These are phyloP conservation scores for Phaeophleospora eucalypticola DNA, from an alignment of 2,329 filamentous ascomycete genomes.

Conservation along the genomic window DNA sequence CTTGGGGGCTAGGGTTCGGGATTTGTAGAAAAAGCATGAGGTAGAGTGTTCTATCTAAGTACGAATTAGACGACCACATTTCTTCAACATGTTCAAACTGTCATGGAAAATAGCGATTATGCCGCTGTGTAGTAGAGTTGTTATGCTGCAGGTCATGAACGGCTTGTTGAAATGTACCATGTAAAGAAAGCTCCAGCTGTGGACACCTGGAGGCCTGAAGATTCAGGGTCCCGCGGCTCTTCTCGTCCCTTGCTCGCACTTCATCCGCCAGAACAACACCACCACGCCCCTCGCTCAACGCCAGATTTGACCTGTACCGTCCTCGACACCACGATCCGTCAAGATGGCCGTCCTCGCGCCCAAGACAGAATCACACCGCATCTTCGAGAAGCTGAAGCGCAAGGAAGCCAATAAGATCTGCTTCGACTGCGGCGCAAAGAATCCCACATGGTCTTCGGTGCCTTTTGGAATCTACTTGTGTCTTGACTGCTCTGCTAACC, in stretches of 20 bases:
- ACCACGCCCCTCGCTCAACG: no score
- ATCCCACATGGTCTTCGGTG: conserved; percentile 90
- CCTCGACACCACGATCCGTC: no score
- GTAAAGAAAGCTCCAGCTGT: no score
- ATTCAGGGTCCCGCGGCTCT: no score
- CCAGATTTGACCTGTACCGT: no score
- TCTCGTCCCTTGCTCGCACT: no score
- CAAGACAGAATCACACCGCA: conserved; percentile 92
- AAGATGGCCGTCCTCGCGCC: conserved; percentile 61
- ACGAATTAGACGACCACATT: neutral
- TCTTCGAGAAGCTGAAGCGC: conserved; percentile 95
- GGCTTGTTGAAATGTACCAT: no score
- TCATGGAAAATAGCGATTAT: no score
- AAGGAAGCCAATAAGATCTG: conserved; percentile 98
- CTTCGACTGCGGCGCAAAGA: conserved; percentile 97
- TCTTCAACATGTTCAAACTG: neutral
- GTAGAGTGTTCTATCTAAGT: neutral
- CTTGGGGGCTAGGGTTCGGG: neutral
- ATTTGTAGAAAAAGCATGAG: neutral
- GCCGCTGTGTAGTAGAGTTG: no score
- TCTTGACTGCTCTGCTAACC: conserved; percentile 94
- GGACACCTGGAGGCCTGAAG: no score
- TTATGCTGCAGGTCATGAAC: no score
- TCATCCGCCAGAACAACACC: no score
- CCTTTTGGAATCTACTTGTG: conserved; percentile 97